Evolutionary conservation across 805 yeast species (phyloP).

Genomic region (Yarrowia sp.): DNA sequence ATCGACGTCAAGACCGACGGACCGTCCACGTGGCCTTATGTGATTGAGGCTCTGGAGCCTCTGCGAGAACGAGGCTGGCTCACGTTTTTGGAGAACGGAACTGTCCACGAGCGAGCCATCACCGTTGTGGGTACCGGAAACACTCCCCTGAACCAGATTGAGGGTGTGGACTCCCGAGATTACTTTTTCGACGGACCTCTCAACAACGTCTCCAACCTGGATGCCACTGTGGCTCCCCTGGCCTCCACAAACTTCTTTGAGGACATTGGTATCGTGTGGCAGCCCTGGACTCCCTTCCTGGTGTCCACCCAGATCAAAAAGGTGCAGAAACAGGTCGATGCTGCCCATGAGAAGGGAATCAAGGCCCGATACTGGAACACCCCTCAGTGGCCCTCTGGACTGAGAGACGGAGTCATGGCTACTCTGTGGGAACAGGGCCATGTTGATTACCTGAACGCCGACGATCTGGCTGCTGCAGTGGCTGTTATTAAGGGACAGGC

Average conservation of each 20-base stretch:
- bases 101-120: constrained; percentile 52
- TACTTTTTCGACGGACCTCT: constrained; percentile 57
- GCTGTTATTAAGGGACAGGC: constrained; percentile 5
- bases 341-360: constrained; percentile 43
- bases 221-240: constrained; percentile 38
- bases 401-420: constrained; percentile 49
- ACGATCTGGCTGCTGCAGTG: constrained; percentile 50
- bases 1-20: constrained; percentile 59
- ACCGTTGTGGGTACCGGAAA: constrained; percentile 67
- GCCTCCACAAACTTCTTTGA: constrained; percentile 40
- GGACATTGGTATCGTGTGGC: constrained; percentile 34
- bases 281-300: constrained; percentile 35
- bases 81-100: constrained; percentile 43
- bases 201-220: constrained; percentile 32
- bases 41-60: constrained; percentile 48
- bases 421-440: constrained; percentile 47
- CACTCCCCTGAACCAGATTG: constrained; percentile 48
- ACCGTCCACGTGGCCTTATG: constrained; percentile 45
- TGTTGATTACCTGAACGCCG: constrained; percentile 61
- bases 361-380: constrained; percentile 70
- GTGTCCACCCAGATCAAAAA: constrained; percentile 2
- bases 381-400: constrained; percentile 59
- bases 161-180: constrained; percentile 37
- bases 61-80: constrained; percentile 52
- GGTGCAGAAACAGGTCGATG: constrained; percentile 18